Conservation (phyloP, 768 basidiomycete genomes). For the Leucocoprinus birnbaumii region DNA sequence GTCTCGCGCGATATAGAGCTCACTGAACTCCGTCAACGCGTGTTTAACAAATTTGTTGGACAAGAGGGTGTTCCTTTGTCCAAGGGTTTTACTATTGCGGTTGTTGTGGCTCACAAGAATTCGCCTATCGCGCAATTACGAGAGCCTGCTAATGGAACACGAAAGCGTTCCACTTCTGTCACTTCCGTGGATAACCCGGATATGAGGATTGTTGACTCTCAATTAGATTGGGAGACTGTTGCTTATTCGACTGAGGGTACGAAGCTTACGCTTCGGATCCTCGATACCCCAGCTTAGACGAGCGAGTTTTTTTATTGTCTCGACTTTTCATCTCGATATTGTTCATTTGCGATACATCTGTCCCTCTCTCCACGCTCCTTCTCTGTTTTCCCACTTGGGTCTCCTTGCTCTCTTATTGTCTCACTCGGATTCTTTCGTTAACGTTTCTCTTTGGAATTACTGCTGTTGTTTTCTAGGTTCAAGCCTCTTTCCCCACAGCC, state of each 20-base stretch:
- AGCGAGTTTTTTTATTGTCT: background rate
- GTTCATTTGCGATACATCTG: background rate
- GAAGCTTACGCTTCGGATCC: slow-evolving; percentile 58
- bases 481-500: background rate
- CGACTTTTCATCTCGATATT: slow-evolving; percentile 6
- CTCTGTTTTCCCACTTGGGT: too few species aligned
- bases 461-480: too few species aligned
- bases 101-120: slow-evolving; percentile 31
- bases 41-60: slow-evolving; percentile 66
- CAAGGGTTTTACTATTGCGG: slow-evolving; percentile 51
- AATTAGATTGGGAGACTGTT: slow-evolving; percentile 60
- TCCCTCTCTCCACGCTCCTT: too few species aligned
- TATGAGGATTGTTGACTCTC: slow-evolving; percentile 49
- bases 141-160: slow-evolving; percentile 10
- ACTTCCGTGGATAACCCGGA: slow-evolving; percentile 27
- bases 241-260: slow-evolving; percentile 37
- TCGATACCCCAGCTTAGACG: slow-evolving; percentile 30
- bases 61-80: slow-evolving; percentile 56
- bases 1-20: slow-evolving; percentile 44
- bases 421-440: too few species aligned
- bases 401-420: too few species aligned
- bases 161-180: slow-evolving; percentile 29
- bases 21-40: slow-evolving; percentile 48
- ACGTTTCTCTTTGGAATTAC: too few species aligned
- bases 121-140: slow-evolving; percentile 8